Evolutionary conservation across 495 filamentous ascomycete genomes (phyloP).

Genomic region (Hypoxylon cercidicola): DNA sequence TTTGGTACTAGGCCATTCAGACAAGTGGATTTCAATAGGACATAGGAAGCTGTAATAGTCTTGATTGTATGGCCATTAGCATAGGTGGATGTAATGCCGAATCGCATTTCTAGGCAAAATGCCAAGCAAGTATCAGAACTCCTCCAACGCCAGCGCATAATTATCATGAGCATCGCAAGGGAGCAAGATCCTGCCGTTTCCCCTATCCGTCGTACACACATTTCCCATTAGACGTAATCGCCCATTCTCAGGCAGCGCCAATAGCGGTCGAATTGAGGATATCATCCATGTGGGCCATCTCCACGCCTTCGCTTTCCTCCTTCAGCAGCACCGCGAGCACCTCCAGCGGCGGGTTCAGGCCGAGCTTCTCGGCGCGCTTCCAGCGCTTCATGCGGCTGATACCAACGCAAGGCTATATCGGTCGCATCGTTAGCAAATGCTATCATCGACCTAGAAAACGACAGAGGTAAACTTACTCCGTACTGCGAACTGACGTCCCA

Average conservation of each 20-base stretch:
- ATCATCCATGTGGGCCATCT: conserved; percentile 84
- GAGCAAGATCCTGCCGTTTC: conserved; percentile 4
- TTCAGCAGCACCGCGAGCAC: conserved; percentile 87
- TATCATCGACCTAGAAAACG: background rate
- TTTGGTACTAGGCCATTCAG: conserved; percentile 79
- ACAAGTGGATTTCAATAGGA: conserved; percentile 12
- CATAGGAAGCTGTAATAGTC: conserved; percentile 10
- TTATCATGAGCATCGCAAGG: conserved; percentile 11
- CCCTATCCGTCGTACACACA: conserved; percentile 26
- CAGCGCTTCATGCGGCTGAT: conserved; percentile 84
- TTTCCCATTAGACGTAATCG: background rate
- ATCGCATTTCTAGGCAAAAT: conserved; percentile 7
- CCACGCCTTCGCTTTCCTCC: conserved; percentile 64
- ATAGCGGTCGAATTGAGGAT: conserved; percentile 66
- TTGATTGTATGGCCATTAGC: conserved; percentile 2
- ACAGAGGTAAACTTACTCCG: conserved; percentile 71
- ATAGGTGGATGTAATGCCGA: conserved; percentile 15
- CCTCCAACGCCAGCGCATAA: conserved; percentile 45
- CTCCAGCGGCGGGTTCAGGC: conserved; percentile 87
- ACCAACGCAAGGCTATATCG: conserved; percentile 82
- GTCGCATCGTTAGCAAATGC: conserved; percentile 14
- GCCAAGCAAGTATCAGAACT: conserved; percentile 20
- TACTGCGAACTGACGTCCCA: conserved; percentile 91
- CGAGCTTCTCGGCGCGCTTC: conserved; percentile 82
- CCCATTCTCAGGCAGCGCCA: conserved; percentile 40